Base-by-base conservation (phyloP, 768 basidiomycete genomes). In the Xerocomus spinulosus region DNA sequence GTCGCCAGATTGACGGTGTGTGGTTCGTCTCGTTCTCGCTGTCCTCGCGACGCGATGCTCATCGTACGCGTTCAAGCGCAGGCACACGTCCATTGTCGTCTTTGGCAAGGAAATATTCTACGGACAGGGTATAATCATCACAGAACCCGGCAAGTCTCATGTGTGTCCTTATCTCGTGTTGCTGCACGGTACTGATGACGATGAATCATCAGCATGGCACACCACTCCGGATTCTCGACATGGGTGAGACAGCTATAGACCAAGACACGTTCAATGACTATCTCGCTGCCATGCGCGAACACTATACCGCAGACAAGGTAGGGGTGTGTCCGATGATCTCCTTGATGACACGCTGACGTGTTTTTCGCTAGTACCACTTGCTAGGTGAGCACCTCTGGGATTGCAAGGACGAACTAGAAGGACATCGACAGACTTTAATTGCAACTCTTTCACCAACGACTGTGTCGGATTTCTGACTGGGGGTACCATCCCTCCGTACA, bases 401-500 rank as follows among this genome's bases (percentile, higher is more conserved):
- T 17, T 18, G 10, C 17, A 9, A 38, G 9, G 4, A 36, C 49
- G 35, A 35, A 51, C 15, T 24, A 35, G 5, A 8, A 24, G 21
- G n/a, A 33, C 12, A 21, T 39, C 10, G 34, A 44, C 52, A 85
- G 91, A 95, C 35, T 94, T 94, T 55, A 96, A 96, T 59, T 96
- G 93, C 67, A 97, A 97, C 65, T 87, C 89, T 2, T 97, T 97
- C 55, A 93, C 92, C 3, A 90, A 85, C 50, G 92, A 95, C 54
- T 82, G 82, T 49, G 70, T 92, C 28, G 92, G 87, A 3, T 93
- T 96, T 61, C 68, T 97, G 40, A 95, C 90, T 0, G 92, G 92
- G 24, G 75, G 75, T 4, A 80, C 81, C 14, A 88, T 96, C 45
- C 93, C 93, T 3, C 54, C 74, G 3, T 92, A 82, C 67, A 89